Percentiles rank a stretch among this genome's conserved stretches.
Conservation (phyloP, 768 basidiomycete genomes). For the Kwoniella europaea region DNA sequence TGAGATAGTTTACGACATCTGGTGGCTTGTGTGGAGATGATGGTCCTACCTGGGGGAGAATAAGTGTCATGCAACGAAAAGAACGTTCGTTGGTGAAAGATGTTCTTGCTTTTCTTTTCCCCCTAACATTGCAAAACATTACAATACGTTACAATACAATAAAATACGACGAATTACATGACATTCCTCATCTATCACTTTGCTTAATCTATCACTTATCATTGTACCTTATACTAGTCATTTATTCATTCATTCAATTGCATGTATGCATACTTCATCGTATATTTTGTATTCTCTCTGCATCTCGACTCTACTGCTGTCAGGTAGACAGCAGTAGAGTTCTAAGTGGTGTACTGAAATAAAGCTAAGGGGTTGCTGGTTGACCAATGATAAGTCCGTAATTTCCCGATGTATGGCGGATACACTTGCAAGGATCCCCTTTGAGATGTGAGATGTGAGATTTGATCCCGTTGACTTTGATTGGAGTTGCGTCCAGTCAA, state of each 20-base stretch:
- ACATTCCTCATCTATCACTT: not conserved
- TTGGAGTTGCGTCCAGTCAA: slow-evolving; percentile 1
- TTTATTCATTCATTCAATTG: not conserved
- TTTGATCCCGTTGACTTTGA: not conserved
- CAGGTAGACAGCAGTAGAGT: too few species aligned
- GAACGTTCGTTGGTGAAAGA: not conserved
- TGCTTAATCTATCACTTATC: too few species aligned
- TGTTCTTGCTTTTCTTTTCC: not conserved
- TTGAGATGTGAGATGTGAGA: not conserved
- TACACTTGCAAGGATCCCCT: not conserved
- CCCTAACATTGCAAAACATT: not conserved
- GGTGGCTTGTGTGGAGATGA: not conserved
- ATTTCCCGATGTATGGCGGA: slow-evolving; percentile 14
- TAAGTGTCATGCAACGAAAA: too few species aligned
- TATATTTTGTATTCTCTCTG: not conserved
- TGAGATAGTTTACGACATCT: not conserved
- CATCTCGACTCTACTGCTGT: too few species aligned
- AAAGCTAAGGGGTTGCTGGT: not conserved
- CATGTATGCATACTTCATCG: slow-evolving; percentile 3
- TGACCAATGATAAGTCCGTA: slow-evolving; percentile 20
- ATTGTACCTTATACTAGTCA: not conserved
- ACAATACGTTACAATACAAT: not conserved
- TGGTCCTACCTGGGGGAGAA: too few species aligned
- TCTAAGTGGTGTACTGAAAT: not conserved
- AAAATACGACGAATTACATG: not conserved